Conservation (phyloP, 2,329 filamentous ascomycete species). For the Rhexocercosporidium sp. region DNA sequence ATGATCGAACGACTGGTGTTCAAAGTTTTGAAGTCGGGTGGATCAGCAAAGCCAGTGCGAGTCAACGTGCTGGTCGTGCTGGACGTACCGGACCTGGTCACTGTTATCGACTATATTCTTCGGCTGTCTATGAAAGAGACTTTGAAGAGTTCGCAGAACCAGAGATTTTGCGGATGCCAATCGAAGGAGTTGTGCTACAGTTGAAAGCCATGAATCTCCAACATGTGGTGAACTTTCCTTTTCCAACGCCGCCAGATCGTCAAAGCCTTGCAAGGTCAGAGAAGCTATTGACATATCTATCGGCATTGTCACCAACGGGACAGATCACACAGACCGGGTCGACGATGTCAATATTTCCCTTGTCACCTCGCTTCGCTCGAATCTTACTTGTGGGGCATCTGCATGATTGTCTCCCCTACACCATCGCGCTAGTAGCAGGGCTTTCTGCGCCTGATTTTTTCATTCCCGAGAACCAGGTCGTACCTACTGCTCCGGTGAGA, state of each 20-base stretch:
- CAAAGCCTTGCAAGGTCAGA: slow-evolving; percentile 82
- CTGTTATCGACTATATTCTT: slow-evolving; percentile 93
- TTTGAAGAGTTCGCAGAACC: slow-evolving; percentile 87
- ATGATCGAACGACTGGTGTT: slow-evolving; percentile 85
- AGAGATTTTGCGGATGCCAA: slow-evolving; percentile 87
- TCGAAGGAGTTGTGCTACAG: slow-evolving; percentile 90
- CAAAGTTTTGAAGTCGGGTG: slow-evolving; percentile 95
- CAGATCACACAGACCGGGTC: slow-evolving; percentile 82
- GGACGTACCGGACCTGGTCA: slow-evolving; percentile 95
- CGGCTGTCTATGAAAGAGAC: slow-evolving; percentile 89
- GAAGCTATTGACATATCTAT: slow-evolving; percentile 82
- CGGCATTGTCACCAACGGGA: slow-evolving; percentile 74
- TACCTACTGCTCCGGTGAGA: slow-evolving; percentile 59
- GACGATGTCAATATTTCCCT: slow-evolving; percentile 85
- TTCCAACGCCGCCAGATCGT: slow-evolving; percentile 86
- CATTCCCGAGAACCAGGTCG: slow-evolving; percentile 78
- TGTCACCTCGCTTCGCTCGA: slow-evolving; percentile 88
- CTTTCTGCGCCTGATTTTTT: slow-evolving; percentile 90
- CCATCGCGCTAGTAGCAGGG: slow-evolving; percentile 85
- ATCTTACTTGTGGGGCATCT: slow-evolving; percentile 89
- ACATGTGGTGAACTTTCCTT: slow-evolving; percentile 91
- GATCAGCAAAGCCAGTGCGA: slow-evolving; percentile 97
- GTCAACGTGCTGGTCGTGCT: slow-evolving; percentile 89
- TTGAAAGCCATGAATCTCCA: slow-evolving; percentile 94
- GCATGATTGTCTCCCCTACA: slow-evolving; percentile 82